Percentiles rank a stretch among this genome's conserved stretches.
Evolutionary conservation across 148 eudicot species (phyloP).

Genomic region (Rhododendron griersonianum): DNA sequence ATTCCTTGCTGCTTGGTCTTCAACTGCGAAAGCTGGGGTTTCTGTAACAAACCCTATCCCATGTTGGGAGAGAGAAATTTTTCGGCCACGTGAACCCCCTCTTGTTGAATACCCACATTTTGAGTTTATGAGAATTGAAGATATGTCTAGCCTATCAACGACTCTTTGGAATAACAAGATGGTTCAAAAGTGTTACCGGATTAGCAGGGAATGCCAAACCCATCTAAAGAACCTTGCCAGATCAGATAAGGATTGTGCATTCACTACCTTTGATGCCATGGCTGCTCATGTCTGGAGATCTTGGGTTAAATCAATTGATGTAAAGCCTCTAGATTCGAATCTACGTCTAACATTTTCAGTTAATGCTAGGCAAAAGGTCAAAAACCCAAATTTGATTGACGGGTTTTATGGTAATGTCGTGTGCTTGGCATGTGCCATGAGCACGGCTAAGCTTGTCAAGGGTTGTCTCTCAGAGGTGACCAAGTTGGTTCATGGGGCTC

Average conservation of each 20-base stretch:
- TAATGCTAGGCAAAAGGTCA: conserved; percentile 66
- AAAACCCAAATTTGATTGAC: conserved; percentile 41
- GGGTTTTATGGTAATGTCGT: conserved; percentile 92
- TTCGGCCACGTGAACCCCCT: conserved; percentile 73
- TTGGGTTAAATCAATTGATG: conserved; percentile 81
- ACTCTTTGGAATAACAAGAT: conserved; percentile 62
- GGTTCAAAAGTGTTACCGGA: conserved; percentile 64
- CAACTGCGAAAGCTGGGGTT: conserved; percentile 61
- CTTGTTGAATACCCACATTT: conserved; percentile 49
- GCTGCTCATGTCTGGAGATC: conserved; percentile 96
- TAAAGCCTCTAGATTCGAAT: conserved; percentile 56
- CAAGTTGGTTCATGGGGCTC: conserved; percentile 58
- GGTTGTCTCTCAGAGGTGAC: conserved; percentile 32
- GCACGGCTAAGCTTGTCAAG: conserved; percentile 42
- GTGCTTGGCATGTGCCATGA: conserved; percentile 68
- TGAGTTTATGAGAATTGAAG: conserved; percentile 67
- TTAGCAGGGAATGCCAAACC: conserved; percentile 48
- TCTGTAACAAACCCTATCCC: conserved; percentile 53
- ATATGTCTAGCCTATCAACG: conserved; percentile 47
- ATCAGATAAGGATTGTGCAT: conserved; percentile 9
- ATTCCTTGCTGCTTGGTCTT: conserved; percentile 83
- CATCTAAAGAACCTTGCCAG: conserved; percentile 50
- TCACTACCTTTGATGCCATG: conserved; percentile 82
- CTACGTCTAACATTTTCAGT: conserved; percentile 83
- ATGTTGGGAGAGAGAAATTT: conserved; percentile 75